phyloP scores from a whole-genome alignment of 2,329 filamentous ascomycete genomes.

The Bertia moriformis region DNA sequence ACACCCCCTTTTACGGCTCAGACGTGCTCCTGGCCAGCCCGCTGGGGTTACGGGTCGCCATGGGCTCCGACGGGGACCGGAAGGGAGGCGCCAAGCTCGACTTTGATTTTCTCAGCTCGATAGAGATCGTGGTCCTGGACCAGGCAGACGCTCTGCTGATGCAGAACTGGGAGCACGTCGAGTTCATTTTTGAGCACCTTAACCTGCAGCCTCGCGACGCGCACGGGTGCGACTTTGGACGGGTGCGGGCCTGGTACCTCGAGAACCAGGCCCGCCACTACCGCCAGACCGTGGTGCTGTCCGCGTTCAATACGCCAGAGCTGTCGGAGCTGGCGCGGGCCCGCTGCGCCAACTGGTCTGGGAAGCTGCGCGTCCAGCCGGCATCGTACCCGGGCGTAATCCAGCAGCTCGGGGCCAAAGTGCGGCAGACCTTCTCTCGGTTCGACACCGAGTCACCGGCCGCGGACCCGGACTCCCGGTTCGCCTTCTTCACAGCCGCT shows the following conservation, averaged over 20 bases:
- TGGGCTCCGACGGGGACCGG: conserved; percentile 61
- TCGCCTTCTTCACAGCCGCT: conserved; percentile 77
- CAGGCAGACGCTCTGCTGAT: conserved; percentile 87
- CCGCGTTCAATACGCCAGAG: conserved; percentile 77
- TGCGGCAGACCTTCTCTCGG: conserved; percentile 82
- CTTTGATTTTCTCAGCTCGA: conserved; percentile 82
- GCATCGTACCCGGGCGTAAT: conserved; percentile 55
- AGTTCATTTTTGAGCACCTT: conserved; percentile 79
- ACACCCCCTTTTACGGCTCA: conserved; percentile 87
- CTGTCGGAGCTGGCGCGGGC: conserved; percentile 65
- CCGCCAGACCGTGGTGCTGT: conserved; percentile 72
- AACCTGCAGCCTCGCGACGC: conserved; percentile 80
- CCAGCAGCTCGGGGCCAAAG: conserved; percentile 56
- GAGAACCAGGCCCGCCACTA: conserved; percentile 68
- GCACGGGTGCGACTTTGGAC: conserved; percentile 84
- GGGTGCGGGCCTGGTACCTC: conserved; percentile 80
- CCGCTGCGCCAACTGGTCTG: conserved; percentile 67
- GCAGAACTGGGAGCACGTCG: conserved; percentile 97
- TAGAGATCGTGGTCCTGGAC: conserved; percentile 80
- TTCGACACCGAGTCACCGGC: conserved; percentile 60
- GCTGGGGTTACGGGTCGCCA: conserved; percentile 75
- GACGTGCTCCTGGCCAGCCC: conserved; percentile 89
- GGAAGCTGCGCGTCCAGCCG: conserved; percentile 60
- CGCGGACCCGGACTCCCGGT: conserved; percentile 72
- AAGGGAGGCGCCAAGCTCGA: conserved; percentile 54